These are phyloP conservation scores for Pseudozyma hubeiensis DNA, from an alignment of 1,284 basidiomycete genomes.

Conservation along the genomic window DNA sequence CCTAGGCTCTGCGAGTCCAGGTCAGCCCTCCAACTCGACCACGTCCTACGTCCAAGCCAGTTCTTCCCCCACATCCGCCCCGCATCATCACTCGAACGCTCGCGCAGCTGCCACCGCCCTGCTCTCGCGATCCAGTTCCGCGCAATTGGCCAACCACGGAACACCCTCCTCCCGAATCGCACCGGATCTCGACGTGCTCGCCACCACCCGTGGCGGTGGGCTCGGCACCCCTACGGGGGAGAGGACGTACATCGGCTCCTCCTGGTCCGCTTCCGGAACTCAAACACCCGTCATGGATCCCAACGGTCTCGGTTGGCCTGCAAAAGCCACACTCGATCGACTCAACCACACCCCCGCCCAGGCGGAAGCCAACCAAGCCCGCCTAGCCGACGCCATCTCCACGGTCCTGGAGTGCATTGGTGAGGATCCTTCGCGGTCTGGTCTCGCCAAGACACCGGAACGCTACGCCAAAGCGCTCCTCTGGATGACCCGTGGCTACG, in stretches of 20 bases:
- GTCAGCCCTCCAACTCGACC: slow-evolving; percentile 12
- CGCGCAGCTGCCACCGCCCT: slow-evolving; percentile 35
- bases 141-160: slow-evolving; percentile 7
- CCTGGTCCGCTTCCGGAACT: slow-evolving; percentile 38
- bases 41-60: slow-evolving; percentile 23
- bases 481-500: slow-evolving; percentile 99
- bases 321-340: slow-evolving; percentile 60
- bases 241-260: slow-evolving; percentile 52
- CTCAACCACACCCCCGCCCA: slow-evolving; percentile 60
- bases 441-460: slow-evolving; percentile 89
- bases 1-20: slow-evolving; percentile 17
- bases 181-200: slow-evolving; percentile 22
- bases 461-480: slow-evolving; percentile 96
- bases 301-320: slow-evolving; percentile 67
- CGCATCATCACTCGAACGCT: slow-evolving; percentile 25
- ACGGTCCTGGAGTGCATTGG: slow-evolving; percentile 97
- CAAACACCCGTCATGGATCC: slow-evolving; percentile 64
- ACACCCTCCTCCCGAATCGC: slow-evolving; percentile 9
- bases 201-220: slow-evolving; percentile 53
- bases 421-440: slow-evolving; percentile 95
- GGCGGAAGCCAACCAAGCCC: slow-evolving; percentile 69
- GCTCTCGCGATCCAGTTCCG: slow-evolving; percentile 24
- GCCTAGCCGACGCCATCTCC: slow-evolving; percentile 85
- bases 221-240: slow-evolving; percentile 63
- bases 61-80: slow-evolving; percentile 9